Percentiles rank a stretch among this genome's conserved stretches.
phyloP scores from a whole-genome alignment of 176 grass and related monocot genomes.

The Paspalum notatum region DNA sequence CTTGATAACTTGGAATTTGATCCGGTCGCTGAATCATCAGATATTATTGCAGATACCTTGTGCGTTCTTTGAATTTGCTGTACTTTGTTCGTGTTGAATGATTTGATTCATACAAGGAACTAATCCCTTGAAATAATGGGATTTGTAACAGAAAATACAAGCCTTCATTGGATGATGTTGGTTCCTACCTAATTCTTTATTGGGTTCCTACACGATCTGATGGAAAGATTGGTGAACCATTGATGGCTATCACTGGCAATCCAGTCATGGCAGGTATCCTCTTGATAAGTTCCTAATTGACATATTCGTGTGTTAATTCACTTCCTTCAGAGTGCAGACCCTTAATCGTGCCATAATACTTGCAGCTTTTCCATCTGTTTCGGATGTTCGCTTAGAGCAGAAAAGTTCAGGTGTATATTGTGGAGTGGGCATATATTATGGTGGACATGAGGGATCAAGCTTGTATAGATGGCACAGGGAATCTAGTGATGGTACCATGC shows the following conservation, averaged over 20 bases:
- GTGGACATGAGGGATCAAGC: conserved; percentile 92
- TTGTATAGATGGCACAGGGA: conserved; percentile 89
- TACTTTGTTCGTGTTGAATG: conserved; percentile 38
- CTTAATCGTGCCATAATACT: conserved; percentile 39
- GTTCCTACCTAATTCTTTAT: conserved; percentile 69
- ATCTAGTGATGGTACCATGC: conserved; percentile 73
- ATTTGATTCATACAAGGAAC: background rate
- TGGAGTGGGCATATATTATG: conserved; percentile 91
- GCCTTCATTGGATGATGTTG: conserved; percentile 78
- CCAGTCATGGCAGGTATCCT: conserved; percentile 91
- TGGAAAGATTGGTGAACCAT: conserved; percentile 70
- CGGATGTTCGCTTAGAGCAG: conserved; percentile 71
- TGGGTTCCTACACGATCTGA: conserved; percentile 91
- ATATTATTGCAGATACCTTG: conserved; percentile 72
- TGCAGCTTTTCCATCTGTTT: conserved; percentile 86
- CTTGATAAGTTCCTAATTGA: conserved; percentile 30
- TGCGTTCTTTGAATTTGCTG: conserved; percentile 45
- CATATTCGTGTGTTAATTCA: conserved; percentile 31
- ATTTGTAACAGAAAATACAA: conserved; percentile 75
- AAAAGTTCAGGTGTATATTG: conserved; percentile 57
- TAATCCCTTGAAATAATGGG: conserved; percentile 39
- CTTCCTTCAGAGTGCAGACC: conserved; percentile 17
- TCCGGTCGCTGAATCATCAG: conserved; percentile 52
- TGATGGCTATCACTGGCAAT: conserved; percentile 58
- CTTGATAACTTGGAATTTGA: conserved; percentile 53